A percentile compares a stretch with the other conserved stretches of the same genome.
Evolutionary conservation across 306 rosid genomes (phyloP).

Genomic region (Parietaria judaica): DNA sequence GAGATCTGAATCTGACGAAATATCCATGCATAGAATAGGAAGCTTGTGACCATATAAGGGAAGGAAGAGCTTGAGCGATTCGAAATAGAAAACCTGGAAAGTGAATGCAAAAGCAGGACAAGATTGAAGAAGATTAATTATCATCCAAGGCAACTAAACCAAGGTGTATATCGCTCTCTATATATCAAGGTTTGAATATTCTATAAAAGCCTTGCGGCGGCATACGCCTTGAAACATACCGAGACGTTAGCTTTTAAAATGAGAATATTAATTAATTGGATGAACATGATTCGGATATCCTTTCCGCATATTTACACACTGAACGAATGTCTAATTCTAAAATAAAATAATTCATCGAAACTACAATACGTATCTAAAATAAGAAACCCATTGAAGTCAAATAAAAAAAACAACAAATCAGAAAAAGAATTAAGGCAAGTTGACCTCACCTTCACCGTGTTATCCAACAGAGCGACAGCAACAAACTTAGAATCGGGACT

Average conservation of each 20-base stretch:
- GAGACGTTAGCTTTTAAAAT: too few relatives aligned
- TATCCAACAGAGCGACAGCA: constrained; percentile 71
- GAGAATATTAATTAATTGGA: too few relatives aligned
- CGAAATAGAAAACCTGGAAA: constrained; percentile 68
- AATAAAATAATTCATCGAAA: not conserved
- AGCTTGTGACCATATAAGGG: constrained; percentile 87
- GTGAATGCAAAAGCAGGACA: constrained; percentile 21
- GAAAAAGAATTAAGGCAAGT: constrained; percentile 12
- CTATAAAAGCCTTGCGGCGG: too few relatives aligned
- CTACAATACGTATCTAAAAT: not conserved
- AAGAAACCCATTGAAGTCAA: constrained; percentile 11
- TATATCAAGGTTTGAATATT: too few relatives aligned
- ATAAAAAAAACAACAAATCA: not conserved
- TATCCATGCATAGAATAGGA: constrained; percentile 93
- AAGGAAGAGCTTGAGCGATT: constrained; percentile 71
- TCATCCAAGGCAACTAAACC: constrained; percentile 1
- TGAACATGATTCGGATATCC: too few relatives aligned
- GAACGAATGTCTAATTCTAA: too few relatives aligned
- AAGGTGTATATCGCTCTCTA: not conserved
- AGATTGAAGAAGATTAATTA: not conserved
- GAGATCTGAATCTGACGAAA: constrained; percentile 89
- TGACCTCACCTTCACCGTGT: constrained; percentile 68
- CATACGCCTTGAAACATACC: not conserved
- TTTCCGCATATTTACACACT: too few relatives aligned
- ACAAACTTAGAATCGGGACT: constrained; percentile 90